Evolutionary conservation across 2,329 filamentous ascomycete species (phyloP).

Genomic region (Chaetomiaceae sp.): DNA sequence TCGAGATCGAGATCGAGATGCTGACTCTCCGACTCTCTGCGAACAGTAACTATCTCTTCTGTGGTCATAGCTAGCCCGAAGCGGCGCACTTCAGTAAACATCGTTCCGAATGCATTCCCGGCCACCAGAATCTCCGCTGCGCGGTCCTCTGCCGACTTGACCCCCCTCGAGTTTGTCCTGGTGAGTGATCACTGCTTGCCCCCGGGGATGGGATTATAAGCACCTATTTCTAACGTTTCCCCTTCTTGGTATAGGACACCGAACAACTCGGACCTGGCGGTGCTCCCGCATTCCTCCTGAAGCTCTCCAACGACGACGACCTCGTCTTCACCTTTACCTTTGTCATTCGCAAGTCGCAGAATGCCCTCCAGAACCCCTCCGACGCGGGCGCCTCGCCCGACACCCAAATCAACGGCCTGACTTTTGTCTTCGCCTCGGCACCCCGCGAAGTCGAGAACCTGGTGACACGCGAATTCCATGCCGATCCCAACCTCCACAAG

Average conservation of each 20-base stretch:
- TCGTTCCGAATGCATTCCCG: constrained; percentile 83
- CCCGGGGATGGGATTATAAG: too few species aligned
- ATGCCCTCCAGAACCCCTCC: constrained; percentile 37
- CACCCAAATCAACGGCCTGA: constrained; percentile 80
- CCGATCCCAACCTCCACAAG: constrained; percentile 95
- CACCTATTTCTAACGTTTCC: too few species aligned
- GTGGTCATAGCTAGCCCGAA: constrained; percentile 76
- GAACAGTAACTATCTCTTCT: constrained; percentile 77
- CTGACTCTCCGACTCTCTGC: constrained; percentile 20
- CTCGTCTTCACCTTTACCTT: constrained; percentile 92
- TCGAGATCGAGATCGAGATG: too few species aligned
- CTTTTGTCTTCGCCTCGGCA: constrained; percentile 85
- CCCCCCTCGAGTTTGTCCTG: constrained; percentile 86
- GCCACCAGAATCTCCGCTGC: constrained; percentile 70
- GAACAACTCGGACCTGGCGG: constrained; percentile 50
- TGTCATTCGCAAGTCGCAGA: constrained; percentile 56
- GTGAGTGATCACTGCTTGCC: too few species aligned
- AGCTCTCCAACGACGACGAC: constrained; percentile 85
- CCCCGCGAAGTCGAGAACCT: constrained; percentile 86
- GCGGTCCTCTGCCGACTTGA: constrained; percentile 67
- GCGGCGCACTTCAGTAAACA: constrained; percentile 69
- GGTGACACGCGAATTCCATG: constrained; percentile 91
- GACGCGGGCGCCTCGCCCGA: constrained; percentile 52
- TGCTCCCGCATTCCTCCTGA: constrained; percentile 73
- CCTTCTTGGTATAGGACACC: constrained; percentile 64